Evolutionary conservation across 352 stramenopile genomes (phyloP).

Genomic region (Pseudoperonospora humuli): DNA sequence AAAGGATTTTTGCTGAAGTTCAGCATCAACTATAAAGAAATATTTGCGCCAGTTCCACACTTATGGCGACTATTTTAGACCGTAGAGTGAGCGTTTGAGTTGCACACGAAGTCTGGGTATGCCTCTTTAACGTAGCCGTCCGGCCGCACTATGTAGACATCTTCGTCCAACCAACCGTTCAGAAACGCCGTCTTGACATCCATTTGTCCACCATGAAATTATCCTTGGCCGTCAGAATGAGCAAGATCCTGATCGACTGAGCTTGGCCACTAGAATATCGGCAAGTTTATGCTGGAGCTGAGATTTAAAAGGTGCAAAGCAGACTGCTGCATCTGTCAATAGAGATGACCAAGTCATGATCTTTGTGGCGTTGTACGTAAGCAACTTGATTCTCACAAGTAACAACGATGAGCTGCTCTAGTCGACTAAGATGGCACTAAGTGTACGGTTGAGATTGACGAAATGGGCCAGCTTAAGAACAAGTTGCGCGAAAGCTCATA

Average conservation of each 20-base stretch:
- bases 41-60: background rate
- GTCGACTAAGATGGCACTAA: background rate
- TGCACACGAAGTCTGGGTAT: background rate
- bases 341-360: constrained; percentile 7
- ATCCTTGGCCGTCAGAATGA: background rate
- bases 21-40: constrained; percentile 3
- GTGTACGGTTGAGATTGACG: background rate
- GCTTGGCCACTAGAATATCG: background rate
- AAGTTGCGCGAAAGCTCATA: background rate
- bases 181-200: too few species aligned
- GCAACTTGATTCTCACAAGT: background rate
- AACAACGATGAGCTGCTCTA: background rate
- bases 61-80: too few species aligned
- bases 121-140: too few species aligned
- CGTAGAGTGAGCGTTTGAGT: too few species aligned
- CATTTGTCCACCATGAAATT: too few species aligned
- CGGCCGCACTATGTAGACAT: background rate
- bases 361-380: constrained; percentile 3
- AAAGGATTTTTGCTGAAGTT: constrained; percentile 1
- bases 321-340: background rate
- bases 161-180: background rate
- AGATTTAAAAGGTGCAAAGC: background rate
- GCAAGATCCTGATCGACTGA: too few species aligned
- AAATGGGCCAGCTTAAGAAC: background rate
- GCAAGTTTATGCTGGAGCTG: background rate